Base-by-base conservation (phyloP, 495 filamentous ascomycete genomes). In the Aspergillus funiculosus region DNA sequence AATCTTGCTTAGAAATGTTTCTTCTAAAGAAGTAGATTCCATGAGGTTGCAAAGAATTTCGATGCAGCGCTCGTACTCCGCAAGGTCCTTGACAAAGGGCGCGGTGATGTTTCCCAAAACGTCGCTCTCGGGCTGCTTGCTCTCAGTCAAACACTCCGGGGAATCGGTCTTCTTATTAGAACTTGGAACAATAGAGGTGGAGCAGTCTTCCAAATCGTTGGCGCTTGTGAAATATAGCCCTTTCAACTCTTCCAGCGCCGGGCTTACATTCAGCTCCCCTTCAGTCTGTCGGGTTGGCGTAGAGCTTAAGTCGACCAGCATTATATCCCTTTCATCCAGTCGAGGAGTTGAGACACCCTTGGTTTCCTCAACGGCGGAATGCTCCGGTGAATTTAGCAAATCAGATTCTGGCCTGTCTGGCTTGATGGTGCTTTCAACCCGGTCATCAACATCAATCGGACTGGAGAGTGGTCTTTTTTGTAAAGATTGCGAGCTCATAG, bases 21-120 rank as follows among this genome's bases (percentile, higher is more conserved):
- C 36, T 2, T 50, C 48, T 8, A 57, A 15, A 10, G 39, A 31
- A 5, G 46, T 43, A 11, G 28, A 43, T n/a, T 31, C 34, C 15
- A 57, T 14, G 9, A 53, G 46, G n/a, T 50, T n/a, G 38, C 46
- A 57, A 9, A 57, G 43, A 1, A 42, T 25, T 1, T 57, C 54
- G 4, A 57, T 53, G 6, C 43, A 30, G n/a, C 36, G 38, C 37
- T 36, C 24, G 27, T 40, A 40, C 3, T 43, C 27, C 13, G 10
- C n/a, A 19, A 22, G 14, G 11, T 22, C 22, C 14, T 45, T 27
- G 17, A 38, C 20, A 10, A 11, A 13, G 38, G 31, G 13, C 9
- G 5, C 15, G 13, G 29, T 15, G 18, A 10, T 14, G 11, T n/a
- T 1, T 21, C 39, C 27, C 3, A 6, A 8, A 21, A 8, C 15